A percentile compares a stretch with the other conserved stretches of the same genome.
Evolutionary conservation across 768 basidiomycete genomes (phyloP).

Genomic region (Neoboletus brunneissimus): DNA sequence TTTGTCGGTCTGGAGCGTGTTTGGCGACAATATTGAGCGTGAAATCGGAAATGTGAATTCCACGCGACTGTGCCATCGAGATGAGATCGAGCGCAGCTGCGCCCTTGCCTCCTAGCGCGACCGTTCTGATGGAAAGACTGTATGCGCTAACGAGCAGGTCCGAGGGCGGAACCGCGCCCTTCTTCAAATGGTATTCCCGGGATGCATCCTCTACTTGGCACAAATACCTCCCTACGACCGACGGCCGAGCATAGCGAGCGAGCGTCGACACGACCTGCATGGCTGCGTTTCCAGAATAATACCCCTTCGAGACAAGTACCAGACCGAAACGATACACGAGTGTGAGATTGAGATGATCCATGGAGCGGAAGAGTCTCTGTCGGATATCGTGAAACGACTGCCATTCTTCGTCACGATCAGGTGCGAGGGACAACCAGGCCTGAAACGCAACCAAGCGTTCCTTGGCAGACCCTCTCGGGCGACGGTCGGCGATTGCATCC

Average conservation of each 20-base stretch:
- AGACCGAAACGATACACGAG: conserved; percentile 44
- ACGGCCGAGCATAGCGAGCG: conserved; percentile 40
- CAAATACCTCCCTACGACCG: conserved; percentile 40
- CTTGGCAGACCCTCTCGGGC: conserved; percentile 16
- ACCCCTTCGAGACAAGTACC: conserved; percentile 48
- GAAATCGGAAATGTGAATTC: conserved; percentile 32
- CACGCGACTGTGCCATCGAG: conserved; percentile 32
- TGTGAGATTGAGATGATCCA: conserved; percentile 31
- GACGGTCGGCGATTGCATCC: conserved; percentile 26
- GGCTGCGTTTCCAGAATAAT: conserved; percentile 18
- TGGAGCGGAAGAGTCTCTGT: conserved; percentile 31
- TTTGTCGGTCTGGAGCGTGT: conserved; percentile 13
- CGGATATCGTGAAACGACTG: conserved; percentile 30
- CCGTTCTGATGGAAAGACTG: conserved; percentile 41
- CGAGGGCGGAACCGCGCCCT: conserved; percentile 1
- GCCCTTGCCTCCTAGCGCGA: conserved; percentile 38
- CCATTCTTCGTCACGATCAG: conserved; percentile 26
- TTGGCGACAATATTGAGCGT: conserved; percentile 38
- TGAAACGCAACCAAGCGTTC: conserved; percentile 28
- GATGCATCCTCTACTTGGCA: conserved; percentile 22
- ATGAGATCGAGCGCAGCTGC: conserved; percentile 46
- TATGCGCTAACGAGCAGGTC: conserved; percentile 21
- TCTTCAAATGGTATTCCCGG: conserved; percentile 7
- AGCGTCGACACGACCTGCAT: conserved; percentile 37
- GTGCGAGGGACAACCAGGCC: conserved; percentile 45